A percentile compares a stretch with the other conserved stretches of the same genome.
Conservation (phyloP, 805 yeast genomes). For the Metschnikowia orientalis region DNA sequence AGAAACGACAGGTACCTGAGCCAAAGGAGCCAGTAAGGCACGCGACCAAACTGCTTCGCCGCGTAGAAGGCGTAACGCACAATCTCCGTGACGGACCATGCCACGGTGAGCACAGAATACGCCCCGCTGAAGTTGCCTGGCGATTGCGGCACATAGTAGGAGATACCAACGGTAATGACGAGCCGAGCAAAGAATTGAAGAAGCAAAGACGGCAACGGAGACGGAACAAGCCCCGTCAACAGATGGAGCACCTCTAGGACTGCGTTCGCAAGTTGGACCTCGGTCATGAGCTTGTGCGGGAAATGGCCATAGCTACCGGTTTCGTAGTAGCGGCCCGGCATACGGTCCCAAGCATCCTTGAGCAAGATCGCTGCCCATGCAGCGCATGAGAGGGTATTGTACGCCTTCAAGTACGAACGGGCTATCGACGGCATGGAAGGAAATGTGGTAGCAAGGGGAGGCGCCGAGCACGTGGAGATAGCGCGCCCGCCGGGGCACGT, state of each 20-base stretch:
- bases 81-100: constrained; percentile 31
- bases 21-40: constrained; percentile 24
- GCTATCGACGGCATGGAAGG: no score
- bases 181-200: constrained; percentile 30
- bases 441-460: background rate
- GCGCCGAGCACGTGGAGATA: background rate
- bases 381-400: constrained; percentile 17
- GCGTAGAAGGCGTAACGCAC: constrained; percentile 27
- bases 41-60: constrained; percentile 14
- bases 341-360: constrained; percentile 12
- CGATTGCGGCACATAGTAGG: constrained; percentile 24
- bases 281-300: constrained; percentile 29
- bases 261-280: constrained; percentile 25
- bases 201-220: constrained; percentile 23
- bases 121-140: constrained; percentile 25
- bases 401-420: constrained; percentile 14
- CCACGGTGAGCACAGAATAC: constrained; percentile 22
- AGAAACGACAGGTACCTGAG: constrained; percentile 27
- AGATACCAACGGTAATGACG: constrained; percentile 26
- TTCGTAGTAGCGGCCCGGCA: constrained; percentile 9
- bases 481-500: no score
- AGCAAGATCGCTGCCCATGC: constrained; percentile 19
- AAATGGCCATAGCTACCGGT: constrained; percentile 11
- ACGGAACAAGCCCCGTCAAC: constrained; percentile 24
- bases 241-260: constrained; percentile 23